Evolutionary conservation across 306 rosid species (phyloP), one percentile per base, ranked within the genome.

Genomic region (Parietaria judaica): DNA sequence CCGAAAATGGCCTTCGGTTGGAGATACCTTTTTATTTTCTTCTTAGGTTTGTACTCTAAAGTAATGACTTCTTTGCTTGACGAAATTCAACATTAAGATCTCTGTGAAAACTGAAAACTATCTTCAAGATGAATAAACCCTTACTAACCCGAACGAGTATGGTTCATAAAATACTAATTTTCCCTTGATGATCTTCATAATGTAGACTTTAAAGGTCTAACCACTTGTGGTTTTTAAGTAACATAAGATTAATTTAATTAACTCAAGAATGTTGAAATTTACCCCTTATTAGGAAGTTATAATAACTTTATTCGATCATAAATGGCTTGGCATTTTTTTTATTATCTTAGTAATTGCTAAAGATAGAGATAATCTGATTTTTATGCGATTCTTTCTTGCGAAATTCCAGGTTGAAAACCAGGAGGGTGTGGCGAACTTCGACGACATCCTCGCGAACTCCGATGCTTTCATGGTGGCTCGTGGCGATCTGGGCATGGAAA

Each of bases 401-500:
- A 58, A 47, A 48, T 74, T 68, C 69, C 75, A 92, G 99, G 99
- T 92, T 69, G 99, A 92, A 73, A 92, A 92, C 66, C 99, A 88
- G 78, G 96, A 92, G 71, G 99, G 98, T 14, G 98, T 92, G 71
- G 98, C 98, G 14, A 92, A 92, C 70, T 92, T 92, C 70, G 98
- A 92, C 60, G 98, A 92, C 56, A 92, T 92, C 80, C 88, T 92
- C 60, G 88, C 96, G 48, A 84, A 92, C 46, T 68, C 98, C 11
- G 98, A 92, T 84, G 98, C 98, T 66, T 88, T 92, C 64, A 92
- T 92, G 98, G 98, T 92, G 35, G 98, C 98, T 44, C 77, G 98
- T 16, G 98, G 98, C 65, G 98, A 92, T 80, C 95, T 92, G 46
- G 99, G 99, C 64, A 92, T 92, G 99, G 99, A 92, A 79, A 92